These are phyloP conservation scores for Jatropha podagrica DNA, from an alignment of 441 rosid genomes.

Conservation along the genomic window DNA sequence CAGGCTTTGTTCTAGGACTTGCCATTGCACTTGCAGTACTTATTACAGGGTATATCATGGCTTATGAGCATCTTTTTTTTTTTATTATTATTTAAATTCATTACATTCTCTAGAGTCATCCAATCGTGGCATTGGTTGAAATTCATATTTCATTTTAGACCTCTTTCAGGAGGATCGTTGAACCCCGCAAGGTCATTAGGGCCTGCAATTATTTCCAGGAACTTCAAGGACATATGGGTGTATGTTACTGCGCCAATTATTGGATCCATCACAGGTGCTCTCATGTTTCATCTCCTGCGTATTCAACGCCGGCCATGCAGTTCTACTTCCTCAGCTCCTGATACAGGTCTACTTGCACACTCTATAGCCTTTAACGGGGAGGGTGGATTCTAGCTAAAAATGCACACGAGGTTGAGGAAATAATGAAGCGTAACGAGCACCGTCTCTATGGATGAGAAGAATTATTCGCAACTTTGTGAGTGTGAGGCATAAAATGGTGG, in stretches of 20 bases:
- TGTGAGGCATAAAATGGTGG: too few relatives aligned
- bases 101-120: too few relatives aligned
- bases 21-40: slow-evolving; percentile 75
- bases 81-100: too few relatives aligned
- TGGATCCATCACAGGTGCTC: slow-evolving; percentile 63
- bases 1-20: slow-evolving; percentile 68
- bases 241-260: slow-evolving; percentile 62
- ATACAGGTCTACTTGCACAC: slow-evolving; percentile 26
- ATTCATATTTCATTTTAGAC: slow-evolving; percentile 34
- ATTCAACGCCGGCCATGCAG: slow-evolving; percentile 32
- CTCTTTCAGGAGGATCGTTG: slow-evolving; percentile 84
- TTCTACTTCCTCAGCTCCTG: slow-evolving; percentile 36
- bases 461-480: too few relatives aligned
- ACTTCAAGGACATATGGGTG: slow-evolving; percentile 68
- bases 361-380: slow-evolving; percentile 23
- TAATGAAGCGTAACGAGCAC: background rate
- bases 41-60: slow-evolving; percentile 52
- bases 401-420: background rate
- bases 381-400: too few relatives aligned
- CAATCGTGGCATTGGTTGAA: too few relatives aligned
- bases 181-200: slow-evolving; percentile 91
- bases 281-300: slow-evolving; percentile 42
- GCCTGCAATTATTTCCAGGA: slow-evolving; percentile 72
- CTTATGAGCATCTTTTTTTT: background rate
- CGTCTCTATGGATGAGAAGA: too few relatives aligned